Conservation (phyloP, 2,329 filamentous ascomycete genomes). For the Aureobasidium melanogenum region DNA sequence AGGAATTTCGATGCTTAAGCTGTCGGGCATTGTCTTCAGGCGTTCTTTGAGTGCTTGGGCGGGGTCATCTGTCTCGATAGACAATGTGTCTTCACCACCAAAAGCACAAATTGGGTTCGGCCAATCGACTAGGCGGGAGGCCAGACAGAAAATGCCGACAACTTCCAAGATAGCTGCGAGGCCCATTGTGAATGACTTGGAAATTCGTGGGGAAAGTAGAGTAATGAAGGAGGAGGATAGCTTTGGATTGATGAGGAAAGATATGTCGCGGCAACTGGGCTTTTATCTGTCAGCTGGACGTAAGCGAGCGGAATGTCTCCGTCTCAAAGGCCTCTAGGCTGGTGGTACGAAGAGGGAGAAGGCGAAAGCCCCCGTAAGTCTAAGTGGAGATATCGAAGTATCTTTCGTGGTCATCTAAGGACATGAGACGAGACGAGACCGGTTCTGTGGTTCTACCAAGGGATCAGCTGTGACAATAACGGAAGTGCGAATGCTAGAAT, state of each 20-base stretch:
- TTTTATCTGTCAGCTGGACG: neutral
- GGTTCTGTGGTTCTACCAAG: neutral
- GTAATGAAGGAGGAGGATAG: neutral
- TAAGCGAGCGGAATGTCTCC: neutral
- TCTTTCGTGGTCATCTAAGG: neutral
- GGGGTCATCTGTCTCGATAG: neutral
- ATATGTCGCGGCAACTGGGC: neutral
- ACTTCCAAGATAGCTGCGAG: neutral
- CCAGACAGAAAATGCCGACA: neutral
- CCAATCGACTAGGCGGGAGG: neutral
- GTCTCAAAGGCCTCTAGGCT: neutral
- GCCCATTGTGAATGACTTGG: neutral
- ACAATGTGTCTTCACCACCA: neutral
- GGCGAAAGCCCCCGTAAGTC: neutral
- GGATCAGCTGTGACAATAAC: neutral
- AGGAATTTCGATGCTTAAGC: neutral
- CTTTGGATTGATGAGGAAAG: neutral
- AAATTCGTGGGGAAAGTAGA: neutral
- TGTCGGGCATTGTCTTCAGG: neutral
- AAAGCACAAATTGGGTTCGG: neutral
- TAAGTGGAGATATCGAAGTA: neutral
- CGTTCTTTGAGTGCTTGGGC: neutral
- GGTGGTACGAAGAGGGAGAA: neutral
- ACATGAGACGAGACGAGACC: neutral
- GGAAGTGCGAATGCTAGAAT: neutral